Percentiles rank a stretch among this genome's conserved stretches.
Evolutionary conservation across 2,329 filamentous ascomycete species (phyloP).

Genomic region (Cyphellophora europaea): DNA sequence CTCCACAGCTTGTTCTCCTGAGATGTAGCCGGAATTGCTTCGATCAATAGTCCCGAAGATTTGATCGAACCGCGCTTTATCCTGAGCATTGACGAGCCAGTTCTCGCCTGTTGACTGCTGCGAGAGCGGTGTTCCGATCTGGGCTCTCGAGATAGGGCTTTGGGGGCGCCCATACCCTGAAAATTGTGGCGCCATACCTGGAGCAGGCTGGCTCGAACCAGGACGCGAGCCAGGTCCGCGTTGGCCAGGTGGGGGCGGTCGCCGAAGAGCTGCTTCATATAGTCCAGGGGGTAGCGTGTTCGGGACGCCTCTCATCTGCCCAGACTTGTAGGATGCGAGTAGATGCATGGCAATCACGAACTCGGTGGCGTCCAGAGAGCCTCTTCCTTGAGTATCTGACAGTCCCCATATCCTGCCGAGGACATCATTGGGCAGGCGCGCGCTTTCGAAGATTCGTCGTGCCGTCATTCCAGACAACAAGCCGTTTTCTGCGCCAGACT

Average conservation of each 20-base stretch:
- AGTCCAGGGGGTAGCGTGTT: slow-evolving; percentile 71
- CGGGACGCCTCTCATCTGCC: slow-evolving; percentile 69
- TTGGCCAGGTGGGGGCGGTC: slow-evolving; percentile 43
- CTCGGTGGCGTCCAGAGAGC: slow-evolving; percentile 75
- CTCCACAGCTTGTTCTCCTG: slow-evolving; percentile 83
- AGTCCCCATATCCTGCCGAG: slow-evolving; percentile 95
- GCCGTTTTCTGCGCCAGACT: slow-evolving; percentile 68
- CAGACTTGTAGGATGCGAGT: slow-evolving; percentile 81
- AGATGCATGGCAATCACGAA: slow-evolving; percentile 99
- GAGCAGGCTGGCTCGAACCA: slow-evolving; percentile 60
- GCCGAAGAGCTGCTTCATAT: slow-evolving; percentile 79
- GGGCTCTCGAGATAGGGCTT: slow-evolving; percentile 49
- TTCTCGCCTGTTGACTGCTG: slow-evolving; percentile 46
- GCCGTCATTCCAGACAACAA: slow-evolving; percentile 66
- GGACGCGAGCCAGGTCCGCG: slow-evolving; percentile 44
- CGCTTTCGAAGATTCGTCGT: slow-evolving; percentile 91
- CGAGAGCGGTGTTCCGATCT: slow-evolving; percentile 40
- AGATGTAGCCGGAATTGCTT: slow-evolving; percentile 70
- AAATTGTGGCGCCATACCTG: slow-evolving; percentile 42
- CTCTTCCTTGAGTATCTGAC: slow-evolving; percentile 86
- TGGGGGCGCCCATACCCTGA: slow-evolving; percentile 35
- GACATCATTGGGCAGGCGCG: slow-evolving; percentile 77
- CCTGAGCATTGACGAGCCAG: slow-evolving; percentile 77
- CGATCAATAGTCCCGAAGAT: slow-evolving; percentile 82
- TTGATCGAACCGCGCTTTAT: slow-evolving; percentile 80